These are phyloP conservation scores for Cyclotella choctawhatcheeana DNA, from an alignment of 108 stramenopile species.

Conservation along the genomic window DNA sequence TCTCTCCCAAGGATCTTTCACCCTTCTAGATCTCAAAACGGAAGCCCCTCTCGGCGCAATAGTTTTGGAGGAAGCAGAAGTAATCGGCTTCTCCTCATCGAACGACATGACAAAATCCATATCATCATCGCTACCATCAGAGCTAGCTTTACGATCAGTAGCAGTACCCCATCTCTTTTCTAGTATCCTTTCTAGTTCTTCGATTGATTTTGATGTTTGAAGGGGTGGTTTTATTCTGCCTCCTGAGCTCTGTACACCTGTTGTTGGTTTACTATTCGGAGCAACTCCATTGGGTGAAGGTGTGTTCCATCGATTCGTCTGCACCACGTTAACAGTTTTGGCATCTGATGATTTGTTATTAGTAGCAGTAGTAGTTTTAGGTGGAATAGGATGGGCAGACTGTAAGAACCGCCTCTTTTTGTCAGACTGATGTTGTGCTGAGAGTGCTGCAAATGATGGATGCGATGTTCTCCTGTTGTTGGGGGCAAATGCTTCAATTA, in stretches of 20 bases:
- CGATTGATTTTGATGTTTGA: slow-evolving; percentile 67
- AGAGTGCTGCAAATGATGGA: background rate
- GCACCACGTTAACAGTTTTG: too few species aligned
- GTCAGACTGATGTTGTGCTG: background rate
- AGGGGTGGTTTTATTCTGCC: slow-evolving; percentile 24
- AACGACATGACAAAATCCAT: slow-evolving; percentile 27
- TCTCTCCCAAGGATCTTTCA: slow-evolving; percentile 64
- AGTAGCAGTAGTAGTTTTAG: slow-evolving; percentile 19
- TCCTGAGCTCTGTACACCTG: background rate
- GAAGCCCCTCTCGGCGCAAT: background rate
- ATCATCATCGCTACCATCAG: slow-evolving; percentile 28
- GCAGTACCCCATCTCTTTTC: slow-evolving; percentile 70
- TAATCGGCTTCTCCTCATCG: slow-evolving; percentile 21
- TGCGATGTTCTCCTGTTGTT: too few species aligned
- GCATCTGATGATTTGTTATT: background rate
- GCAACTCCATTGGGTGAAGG: background rate
- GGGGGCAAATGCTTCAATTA: slow-evolving; percentile 2
- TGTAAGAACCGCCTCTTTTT: slow-evolving; percentile 45
- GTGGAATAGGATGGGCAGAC: slow-evolving; percentile 31
- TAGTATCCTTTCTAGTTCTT: slow-evolving; percentile 75
- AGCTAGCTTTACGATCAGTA: slow-evolving; percentile 4
- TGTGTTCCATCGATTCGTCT: background rate
- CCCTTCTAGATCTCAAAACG: slow-evolving; percentile 31
- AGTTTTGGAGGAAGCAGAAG: slow-evolving; percentile 5
- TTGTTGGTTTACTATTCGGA: background rate